Base-by-base conservation (phyloP, 495 filamentous ascomycete genomes). In the Paragyromitra xinjiangensis region DNA sequence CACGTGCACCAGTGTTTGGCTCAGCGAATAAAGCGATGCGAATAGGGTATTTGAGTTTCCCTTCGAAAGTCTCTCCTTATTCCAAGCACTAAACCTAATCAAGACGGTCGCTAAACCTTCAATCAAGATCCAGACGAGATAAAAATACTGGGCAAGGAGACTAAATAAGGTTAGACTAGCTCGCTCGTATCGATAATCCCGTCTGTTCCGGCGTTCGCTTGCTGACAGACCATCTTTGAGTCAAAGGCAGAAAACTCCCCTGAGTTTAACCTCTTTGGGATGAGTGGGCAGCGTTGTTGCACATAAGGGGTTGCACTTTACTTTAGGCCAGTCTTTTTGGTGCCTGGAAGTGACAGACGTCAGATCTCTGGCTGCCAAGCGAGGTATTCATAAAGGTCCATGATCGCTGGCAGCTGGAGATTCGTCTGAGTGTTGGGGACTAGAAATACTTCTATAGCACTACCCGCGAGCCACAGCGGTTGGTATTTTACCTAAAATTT, bases 181-280 rank as follows among this genome's bases (percentile, higher is more conserved):
- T 34, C 37, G 34, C 61, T 75, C 48, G 59, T 70, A 75, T 71
- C 42, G 73, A 75, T 71, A 34, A 71, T 75, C 48, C 65, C 53
- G 68, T 71, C 40, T 71, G 68, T 62, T 37, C 68, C 69, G 72
- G 44, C 34, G n/a, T 19, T 64, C 69, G 69, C 69, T 72, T 72
- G 69, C 61, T 29, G 37, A 16, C 58, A 34, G 40, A 34, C 61
- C 22, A 65, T 7, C 11, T 9, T 16, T 45, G 34, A 22, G 56
- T 29, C n/a, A 11, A 34, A 34, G 42, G 12, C 53, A 59, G 40
- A 69, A 61, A 45, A 6, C 14, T 55, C 72, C 59, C 73, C 73
- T 76, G 73, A 77, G 48, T 71, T 58, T 39, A 48, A 12, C 71
- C 71, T 26, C 7, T 56, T 67, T 67, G 9, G 63, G 71, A 66